Evolutionary conservation across 495 filamentous ascomycete species (phyloP).

Genomic region (Antarctomyces pellizariae): DNA sequence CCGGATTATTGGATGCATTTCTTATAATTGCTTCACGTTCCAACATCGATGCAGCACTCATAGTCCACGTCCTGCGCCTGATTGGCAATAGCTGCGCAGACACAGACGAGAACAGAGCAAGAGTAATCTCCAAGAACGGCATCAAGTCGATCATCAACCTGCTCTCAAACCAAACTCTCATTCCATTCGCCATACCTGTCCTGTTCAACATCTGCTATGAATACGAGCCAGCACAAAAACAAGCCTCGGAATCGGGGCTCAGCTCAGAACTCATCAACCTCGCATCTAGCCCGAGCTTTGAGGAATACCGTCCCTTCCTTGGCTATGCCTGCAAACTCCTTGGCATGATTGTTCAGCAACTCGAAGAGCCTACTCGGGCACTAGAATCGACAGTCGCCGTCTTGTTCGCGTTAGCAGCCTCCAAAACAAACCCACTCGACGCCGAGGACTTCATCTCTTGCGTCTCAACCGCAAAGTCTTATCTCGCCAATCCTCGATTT

Average conservation of each 20-base stretch:
- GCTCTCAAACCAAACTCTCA: slow-evolving; percentile 23
- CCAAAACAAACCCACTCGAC: slow-evolving; percentile 10
- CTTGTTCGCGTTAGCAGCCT: slow-evolving; percentile 9
- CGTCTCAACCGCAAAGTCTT: slow-evolving; percentile 12
- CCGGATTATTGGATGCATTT: slow-evolving; percentile 45
- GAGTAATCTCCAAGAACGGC: slow-evolving; percentile 33
- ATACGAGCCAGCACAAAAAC: slow-evolving; percentile 32
- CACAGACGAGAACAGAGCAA: slow-evolving; percentile 56
- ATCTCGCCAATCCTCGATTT: slow-evolving; percentile 13
- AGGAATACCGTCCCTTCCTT: slow-evolving; percentile 12
- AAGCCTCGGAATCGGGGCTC: slow-evolving; percentile 21
- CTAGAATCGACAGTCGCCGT: slow-evolving; percentile 12
- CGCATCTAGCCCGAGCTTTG: slow-evolving; percentile 15
- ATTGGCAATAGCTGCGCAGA: slow-evolving; percentile 70
- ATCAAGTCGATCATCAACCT: slow-evolving; percentile 29
- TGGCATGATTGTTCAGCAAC: slow-evolving; percentile 22
- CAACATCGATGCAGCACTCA: slow-evolving; percentile 13
- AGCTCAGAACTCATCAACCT: slow-evolving; percentile 18
- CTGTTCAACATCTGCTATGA: slow-evolving; percentile 55
- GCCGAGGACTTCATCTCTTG: slow-evolving; percentile 14
- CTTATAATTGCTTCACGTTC: slow-evolving; percentile 25
- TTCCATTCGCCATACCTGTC: slow-evolving; percentile 38
- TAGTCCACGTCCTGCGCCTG: slow-evolving; percentile 35
- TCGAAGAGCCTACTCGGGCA: slow-evolving; percentile 14
- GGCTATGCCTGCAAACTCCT: slow-evolving; percentile 23